phyloP scores from a whole-genome alignment of 495 filamentous ascomycete genomes.

The Copromyces sp. region DNA sequence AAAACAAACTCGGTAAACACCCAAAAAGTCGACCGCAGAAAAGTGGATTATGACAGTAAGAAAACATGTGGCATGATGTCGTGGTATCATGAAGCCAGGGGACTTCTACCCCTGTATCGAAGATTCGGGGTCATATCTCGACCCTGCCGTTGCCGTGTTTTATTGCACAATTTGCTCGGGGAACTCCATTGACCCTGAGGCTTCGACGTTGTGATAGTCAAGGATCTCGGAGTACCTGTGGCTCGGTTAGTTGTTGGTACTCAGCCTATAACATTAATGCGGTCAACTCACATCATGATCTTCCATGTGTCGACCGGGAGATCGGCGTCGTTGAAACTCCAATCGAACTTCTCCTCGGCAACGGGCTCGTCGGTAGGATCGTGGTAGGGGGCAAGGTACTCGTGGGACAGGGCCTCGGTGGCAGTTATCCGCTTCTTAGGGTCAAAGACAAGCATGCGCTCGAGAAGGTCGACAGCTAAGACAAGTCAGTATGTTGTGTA shows the following conservation, averaged over 20 bases:
- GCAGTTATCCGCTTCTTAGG: slow-evolving; percentile 85
- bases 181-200: slow-evolving; percentile 24
- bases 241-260: not conserved
- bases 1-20: slow-evolving; percentile 1
- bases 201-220: slow-evolving; percentile 94
- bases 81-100: slow-evolving; percentile 13
- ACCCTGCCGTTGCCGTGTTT: slow-evolving; percentile 1
- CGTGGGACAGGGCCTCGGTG: slow-evolving; percentile 72
- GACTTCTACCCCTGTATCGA: slow-evolving; percentile 2
- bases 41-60: not conserved
- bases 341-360: slow-evolving; percentile 96
- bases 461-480: slow-evolving; percentile 82
- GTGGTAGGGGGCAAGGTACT: slow-evolving; percentile 93
- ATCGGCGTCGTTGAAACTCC: slow-evolving; percentile 99
- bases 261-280: not conserved
- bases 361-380: slow-evolving; percentile 94
- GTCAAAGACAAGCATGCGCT: slow-evolving; percentile 96
- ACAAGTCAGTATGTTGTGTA: slow-evolving; percentile 2
- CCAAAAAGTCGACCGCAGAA: slow-evolving; percentile 2
- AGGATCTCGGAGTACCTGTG: slow-evolving; percentile 97
- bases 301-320: slow-evolving; percentile 99
- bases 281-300: slow-evolving; percentile 85
- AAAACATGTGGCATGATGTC: slow-evolving; percentile 9
- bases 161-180: slow-evolving; percentile 28
- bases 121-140: not conserved